Conservation (phyloP, 768 basidiomycete genomes). For the Boletus reticulatus region DNA sequence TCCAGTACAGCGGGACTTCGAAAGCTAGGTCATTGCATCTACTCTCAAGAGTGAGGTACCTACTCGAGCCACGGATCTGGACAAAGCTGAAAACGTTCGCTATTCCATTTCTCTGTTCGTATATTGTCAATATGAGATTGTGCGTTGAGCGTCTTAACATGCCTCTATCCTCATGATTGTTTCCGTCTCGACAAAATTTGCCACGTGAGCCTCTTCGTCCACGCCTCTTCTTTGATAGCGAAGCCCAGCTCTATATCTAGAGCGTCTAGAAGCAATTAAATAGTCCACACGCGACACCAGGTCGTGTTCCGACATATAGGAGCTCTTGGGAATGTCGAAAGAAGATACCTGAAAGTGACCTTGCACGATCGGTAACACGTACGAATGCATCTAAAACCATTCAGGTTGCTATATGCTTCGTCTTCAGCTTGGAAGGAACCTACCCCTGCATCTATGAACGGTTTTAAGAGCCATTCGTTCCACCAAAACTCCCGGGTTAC, state of each 20-base stretch:
- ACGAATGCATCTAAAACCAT: constrained; percentile 64
- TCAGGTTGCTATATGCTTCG: neutral
- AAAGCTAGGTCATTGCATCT: constrained; percentile 5
- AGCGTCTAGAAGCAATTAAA: constrained; percentile 80
- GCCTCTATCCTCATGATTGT: constrained; percentile 84
- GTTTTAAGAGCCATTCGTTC: constrained; percentile 86
- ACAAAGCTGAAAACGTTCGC: constrained; percentile 85
- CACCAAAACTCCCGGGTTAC: constrained; percentile 94
- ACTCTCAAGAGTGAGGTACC: neutral
- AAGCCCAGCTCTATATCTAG: constrained; percentile 86
- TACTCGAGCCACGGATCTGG: constrained; percentile 90
- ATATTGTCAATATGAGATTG: neutral
- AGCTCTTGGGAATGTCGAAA: constrained; percentile 55
- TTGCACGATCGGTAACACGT: constrained; percentile 89
- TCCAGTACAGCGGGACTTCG: constrained; percentile 91
- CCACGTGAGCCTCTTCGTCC: constrained; percentile 90
- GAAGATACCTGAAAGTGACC: constrained; percentile 81
- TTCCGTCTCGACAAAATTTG: constrained; percentile 96
- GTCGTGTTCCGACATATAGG: constrained; percentile 36
- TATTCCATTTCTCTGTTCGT: constrained; percentile 62
- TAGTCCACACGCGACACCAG: constrained; percentile 59
- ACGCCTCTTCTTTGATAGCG: constrained; percentile 94
- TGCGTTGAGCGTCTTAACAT: constrained; percentile 12
- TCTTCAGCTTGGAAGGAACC: constrained; percentile 21
- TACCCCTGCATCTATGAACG: constrained; percentile 87